Evolutionary conservation across 2,329 filamentous ascomycete species (phyloP), one percentile per base, ranked within the genome.

Genomic region (Akanthomyces muscarius): DNA sequence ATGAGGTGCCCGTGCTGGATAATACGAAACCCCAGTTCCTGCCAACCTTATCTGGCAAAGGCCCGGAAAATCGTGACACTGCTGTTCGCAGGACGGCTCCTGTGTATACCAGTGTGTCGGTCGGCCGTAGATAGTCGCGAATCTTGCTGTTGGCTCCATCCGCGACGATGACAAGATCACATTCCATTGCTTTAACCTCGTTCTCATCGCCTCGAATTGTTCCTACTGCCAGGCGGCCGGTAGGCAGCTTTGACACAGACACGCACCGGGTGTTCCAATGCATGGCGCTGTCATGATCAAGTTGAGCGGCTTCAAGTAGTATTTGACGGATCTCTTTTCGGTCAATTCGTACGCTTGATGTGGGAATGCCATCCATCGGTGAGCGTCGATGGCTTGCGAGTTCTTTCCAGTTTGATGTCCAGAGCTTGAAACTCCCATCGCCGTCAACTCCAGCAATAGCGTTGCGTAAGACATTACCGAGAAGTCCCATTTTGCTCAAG

Each of bases 111-210:
- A 81, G 70, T 1, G 59, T 68, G 59, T 81, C 77, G 7, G 72
- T 64, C 10, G 78, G 78, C 21, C 79, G 71, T 5, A 81, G 65
- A 10, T 47, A 65, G 14, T 68, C 66, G 41, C 80, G 69, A 2
- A 81, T 69, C 62, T 74, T 78, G 65, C 77, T 81, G 21, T 69
- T 73, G 0, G 77, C 73, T 0, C 80, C 80, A 64, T 82, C 80
- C 0, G 80, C 78, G 0, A 73, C 78, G 42, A 82, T 70, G 8
- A 82, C 71, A 0, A 82, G 18, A 64, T 81, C 78, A 51, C 77
- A 78, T 33, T 72, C 65, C 1, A 70, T 65, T 28, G 66, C 62
- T 16, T 68, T 62, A 33, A 63, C 51, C 1, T 30, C 25, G 7
- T 61, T 60, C 1, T 42, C n/a, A 0, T 51, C 23, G 5, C 59